Evolutionary conservation across 768 basidiomycete genomes (phyloP), one percentile per base, ranked within the genome.

Genomic region (Piloderma croceum): DNA sequence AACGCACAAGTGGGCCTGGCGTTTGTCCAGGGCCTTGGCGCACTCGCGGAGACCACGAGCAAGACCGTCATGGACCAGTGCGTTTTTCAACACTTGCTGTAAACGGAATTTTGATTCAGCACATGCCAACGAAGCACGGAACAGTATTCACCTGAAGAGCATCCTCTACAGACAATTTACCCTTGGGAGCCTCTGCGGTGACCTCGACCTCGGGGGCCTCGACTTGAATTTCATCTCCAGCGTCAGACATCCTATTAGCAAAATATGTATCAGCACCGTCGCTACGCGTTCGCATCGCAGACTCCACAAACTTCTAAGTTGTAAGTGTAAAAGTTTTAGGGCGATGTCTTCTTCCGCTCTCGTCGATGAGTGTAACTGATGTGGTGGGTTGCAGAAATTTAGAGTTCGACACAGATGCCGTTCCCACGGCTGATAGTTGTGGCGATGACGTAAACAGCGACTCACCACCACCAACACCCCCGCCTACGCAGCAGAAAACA

Each of bases 191-290:
- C 58, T 90, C 89, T 33, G 83, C 64, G 54, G 87, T 69, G 52
- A 90, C 90, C 67, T 91, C 87, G 61, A 85, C 85, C 62, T 78
- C 77, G 39, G 68, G 60, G 54, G 70, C 75, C 33, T 89, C 86
- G 59, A 89, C 78, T 64, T 75, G 68, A 68, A 85, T 82, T 69
- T 87, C 87, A 88, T 91, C 88, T 89, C 86, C 88, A 88, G 88
- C 88, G 85, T 91, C 87, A 86, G 88, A 91, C 88, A 91, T 91
- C 75, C 77, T n/a, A n/a, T n/a, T n/a, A n/a, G n/a, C n/a, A n/a
- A n/a, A n/a, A n/a, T n/a, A n/a, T n/a, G n/a, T 21, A 42, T 36
- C 12, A 29, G 38, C 31, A 33, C 10, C 29, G 39, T 15, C 15
- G 27, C 9, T 9, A 15, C 27, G 27, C 15, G 15, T 29, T 12